Evolutionary conservation across 1,139 yeast species (phyloP).

Genomic region (Kodamaea plutei): DNA sequence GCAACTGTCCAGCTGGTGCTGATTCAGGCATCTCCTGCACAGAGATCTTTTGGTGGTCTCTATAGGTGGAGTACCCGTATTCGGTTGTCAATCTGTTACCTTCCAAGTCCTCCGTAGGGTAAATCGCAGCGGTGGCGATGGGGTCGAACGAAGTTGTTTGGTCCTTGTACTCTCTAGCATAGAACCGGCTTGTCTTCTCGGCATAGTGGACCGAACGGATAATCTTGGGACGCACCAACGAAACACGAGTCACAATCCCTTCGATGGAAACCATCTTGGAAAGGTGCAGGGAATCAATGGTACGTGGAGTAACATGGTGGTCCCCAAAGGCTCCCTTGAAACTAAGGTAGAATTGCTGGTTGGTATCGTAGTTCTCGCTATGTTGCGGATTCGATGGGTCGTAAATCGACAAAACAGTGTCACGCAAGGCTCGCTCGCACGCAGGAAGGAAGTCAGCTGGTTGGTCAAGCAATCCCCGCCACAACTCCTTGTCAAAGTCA

Average conservation of each 20-base stretch:
- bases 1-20: slow-evolving; percentile 97
- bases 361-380: slow-evolving; percentile 47
- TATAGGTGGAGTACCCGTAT: slow-evolving; percentile 87
- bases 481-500: slow-evolving; percentile 74
- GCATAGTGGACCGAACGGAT: slow-evolving; percentile 92
- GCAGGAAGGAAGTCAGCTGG: slow-evolving; percentile 92
- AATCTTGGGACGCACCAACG: slow-evolving; percentile 88
- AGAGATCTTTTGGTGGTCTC: slow-evolving; percentile 90
- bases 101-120: slow-evolving; percentile 90
- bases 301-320: slow-evolving; percentile 83
- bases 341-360: slow-evolving; percentile 69
- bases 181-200: slow-evolving; percentile 77
- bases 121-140: slow-evolving; percentile 76
- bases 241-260: slow-evolving; percentile 93
- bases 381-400: slow-evolving; percentile 52
- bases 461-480: slow-evolving; percentile 68
- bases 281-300: slow-evolving; percentile 70
- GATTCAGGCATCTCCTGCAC: slow-evolving; percentile 98
- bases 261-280: slow-evolving; percentile 85
- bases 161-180: slow-evolving; percentile 89
- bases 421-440: slow-evolving; percentile 81
- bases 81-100: slow-evolving; percentile 88
- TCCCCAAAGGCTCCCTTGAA: slow-evolving; percentile 92
- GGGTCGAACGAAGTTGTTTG: slow-evolving; percentile 91
- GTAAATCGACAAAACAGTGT: slow-evolving; percentile 66